Evolutionary conservation across 2,329 filamentous ascomycete genomes (phyloP).

Genomic region (Neocucurbitaria cava): DNA sequence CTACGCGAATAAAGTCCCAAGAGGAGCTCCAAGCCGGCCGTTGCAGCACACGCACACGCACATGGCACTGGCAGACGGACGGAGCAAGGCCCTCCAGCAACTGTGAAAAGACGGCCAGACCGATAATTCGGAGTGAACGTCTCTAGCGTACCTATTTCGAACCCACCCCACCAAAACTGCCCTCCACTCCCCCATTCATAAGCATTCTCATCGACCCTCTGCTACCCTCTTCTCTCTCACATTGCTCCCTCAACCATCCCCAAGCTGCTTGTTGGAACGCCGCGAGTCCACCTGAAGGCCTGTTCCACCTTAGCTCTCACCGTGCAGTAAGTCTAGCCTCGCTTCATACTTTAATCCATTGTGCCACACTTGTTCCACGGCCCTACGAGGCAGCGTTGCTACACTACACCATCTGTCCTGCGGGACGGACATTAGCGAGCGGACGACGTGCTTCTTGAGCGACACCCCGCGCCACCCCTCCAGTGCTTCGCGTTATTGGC

Average conservation of each 20-base stretch:
- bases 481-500: no score
- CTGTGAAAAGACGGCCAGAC: conserved; percentile 32
- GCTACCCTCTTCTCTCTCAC: conserved; percentile 20
- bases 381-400: conserved; percentile 19
- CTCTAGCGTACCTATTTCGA: conserved; percentile 43
- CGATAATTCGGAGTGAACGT: conserved; percentile 42
- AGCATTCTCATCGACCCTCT: conserved; percentile 36
- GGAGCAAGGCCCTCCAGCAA: conserved; percentile 22
- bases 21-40: conserved; percentile 22
- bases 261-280: conserved; percentile 40
- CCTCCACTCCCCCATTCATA: conserved; percentile 44
- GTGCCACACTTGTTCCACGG: conserved; percentile 6
- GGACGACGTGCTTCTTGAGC: conserved; percentile 11
- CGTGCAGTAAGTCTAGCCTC: conserved; percentile 34
- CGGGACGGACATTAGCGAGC: conserved; percentile 33
- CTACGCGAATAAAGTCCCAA: conserved; percentile 27
- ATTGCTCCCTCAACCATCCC: conserved; percentile 26
- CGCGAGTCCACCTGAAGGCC: conserved; percentile 33
- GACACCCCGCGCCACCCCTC: conserved; percentile 38
- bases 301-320: conserved; percentile 23
- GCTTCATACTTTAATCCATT: conserved; percentile 10
- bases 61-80: conserved; percentile 25
- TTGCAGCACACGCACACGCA: conserved; percentile 23
- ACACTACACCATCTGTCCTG: conserved; percentile 21
- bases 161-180: conserved; percentile 43